These are phyloP conservation scores for Neurospora sp. DNA, from an alignment of 495 filamentous ascomycete genomes.

Conservation along the genomic window DNA sequence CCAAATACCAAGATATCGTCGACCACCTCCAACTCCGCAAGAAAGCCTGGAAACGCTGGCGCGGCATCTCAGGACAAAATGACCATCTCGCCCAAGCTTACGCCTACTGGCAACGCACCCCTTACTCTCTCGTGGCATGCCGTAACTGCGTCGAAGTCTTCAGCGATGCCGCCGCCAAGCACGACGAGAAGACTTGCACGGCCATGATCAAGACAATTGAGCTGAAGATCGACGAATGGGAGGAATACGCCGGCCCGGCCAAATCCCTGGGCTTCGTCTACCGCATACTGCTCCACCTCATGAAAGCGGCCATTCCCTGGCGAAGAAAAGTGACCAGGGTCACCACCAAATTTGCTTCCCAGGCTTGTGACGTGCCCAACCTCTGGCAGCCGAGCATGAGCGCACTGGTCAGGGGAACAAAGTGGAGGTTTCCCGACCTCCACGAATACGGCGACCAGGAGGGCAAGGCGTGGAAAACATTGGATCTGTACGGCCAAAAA, in stretches of 20 bases:
- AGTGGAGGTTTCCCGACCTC: background rate
- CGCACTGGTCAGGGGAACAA: background rate
- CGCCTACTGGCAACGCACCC: background rate
- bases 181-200: background rate
- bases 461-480: background rate
- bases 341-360: background rate
- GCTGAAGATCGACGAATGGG: background rate
- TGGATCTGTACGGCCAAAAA: background rate
- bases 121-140: background rate
- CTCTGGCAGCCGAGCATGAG: background rate
- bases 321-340: background rate
- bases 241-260: background rate
- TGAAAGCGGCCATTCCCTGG: background rate
- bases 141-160: background rate
- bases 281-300: background rate
- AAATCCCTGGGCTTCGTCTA: background rate
- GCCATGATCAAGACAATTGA: background rate
- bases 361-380: background rate
- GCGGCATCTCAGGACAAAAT: background rate
- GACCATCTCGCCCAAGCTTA: background rate
- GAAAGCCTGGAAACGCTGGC: background rate
- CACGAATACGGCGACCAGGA: background rate
- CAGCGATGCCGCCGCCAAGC: background rate
- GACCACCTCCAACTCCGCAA: background rate
- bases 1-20: background rate